phyloP scores from a whole-genome alignment of 371 early-diverging fungal genomes.

The Rhizopus microsporus region DNA sequence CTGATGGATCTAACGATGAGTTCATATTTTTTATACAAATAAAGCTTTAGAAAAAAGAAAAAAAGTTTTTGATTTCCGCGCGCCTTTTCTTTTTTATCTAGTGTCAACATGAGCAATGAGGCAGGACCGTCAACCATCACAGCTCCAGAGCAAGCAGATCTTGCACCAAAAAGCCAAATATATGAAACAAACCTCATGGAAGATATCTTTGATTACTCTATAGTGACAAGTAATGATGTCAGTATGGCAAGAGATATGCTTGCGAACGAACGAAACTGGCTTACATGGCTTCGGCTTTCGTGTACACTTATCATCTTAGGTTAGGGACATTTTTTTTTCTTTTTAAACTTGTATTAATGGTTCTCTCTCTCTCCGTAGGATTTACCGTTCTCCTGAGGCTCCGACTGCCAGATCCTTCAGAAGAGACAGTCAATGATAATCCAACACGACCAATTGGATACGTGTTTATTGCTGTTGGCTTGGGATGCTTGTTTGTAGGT shows the following conservation, averaged over 20 bases:
- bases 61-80: not conserved
- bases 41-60: not conserved
- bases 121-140: conserved; percentile 8
- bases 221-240: conserved; percentile 28
- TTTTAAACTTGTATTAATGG: not conserved
- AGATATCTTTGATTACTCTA: conserved; percentile 23
- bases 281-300: conserved; percentile 42
- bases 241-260: conserved; percentile 42
- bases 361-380: conserved; percentile 17
- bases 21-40: not conserved
- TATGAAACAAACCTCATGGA: not conserved
- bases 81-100: not conserved
- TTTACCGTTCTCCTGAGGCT: conserved; percentile 42
- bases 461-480: conserved; percentile 38
- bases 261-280: conserved; percentile 49
- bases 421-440: conserved; percentile 10
- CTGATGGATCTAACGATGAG: not conserved
- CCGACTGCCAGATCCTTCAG: conserved; percentile 31
- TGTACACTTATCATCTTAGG: conserved; percentile 45
- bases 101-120: conserved; percentile 1
- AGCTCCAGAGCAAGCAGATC: conserved; percentile 5
- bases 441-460: conserved; percentile 31
- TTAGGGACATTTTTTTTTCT: conserved; percentile 4
- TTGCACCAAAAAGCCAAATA: conserved; percentile 16
- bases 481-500: conserved; percentile 28